Conservation (phyloP, 2,329 filamentous ascomycete genomes). For the Calonectria hongkongensis region DNA sequence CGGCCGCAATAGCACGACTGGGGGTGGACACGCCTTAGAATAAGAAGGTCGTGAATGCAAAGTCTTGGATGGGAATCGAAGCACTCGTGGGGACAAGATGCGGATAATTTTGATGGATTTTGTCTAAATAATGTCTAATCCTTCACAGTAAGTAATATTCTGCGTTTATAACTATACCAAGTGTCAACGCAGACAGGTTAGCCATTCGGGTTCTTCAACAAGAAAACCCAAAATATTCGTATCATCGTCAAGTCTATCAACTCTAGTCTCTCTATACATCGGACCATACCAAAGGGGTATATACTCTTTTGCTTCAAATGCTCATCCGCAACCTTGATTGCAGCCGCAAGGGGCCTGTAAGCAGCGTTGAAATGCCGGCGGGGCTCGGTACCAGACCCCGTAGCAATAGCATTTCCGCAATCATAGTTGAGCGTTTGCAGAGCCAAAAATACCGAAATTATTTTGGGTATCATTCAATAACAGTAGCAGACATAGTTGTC, state of each 20-base stretch:
- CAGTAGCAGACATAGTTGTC: too few relatives aligned
- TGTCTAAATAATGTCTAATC: not conserved
- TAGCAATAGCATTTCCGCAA: too few relatives aligned
- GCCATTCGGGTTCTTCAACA: not conserved
- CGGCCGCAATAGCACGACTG: not conserved
- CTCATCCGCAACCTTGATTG: not conserved
- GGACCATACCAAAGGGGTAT: constrained; percentile 47
- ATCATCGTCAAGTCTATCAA: constrained; percentile 48
- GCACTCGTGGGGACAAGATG: constrained; percentile 8
- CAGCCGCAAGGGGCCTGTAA: too few relatives aligned
- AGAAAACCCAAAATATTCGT: constrained; percentile 42
- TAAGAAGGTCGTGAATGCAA: constrained; percentile 5
- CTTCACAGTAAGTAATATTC: not conserved
- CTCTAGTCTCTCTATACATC: constrained; percentile 31
- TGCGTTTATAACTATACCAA: not conserved
- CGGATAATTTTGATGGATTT: not conserved
- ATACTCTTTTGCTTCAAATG: constrained; percentile 38
- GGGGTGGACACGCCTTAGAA: constrained; percentile 7
- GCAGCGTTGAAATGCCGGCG: too few relatives aligned
- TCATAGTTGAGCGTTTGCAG: too few relatives aligned
- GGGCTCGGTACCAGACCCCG: too few relatives aligned
- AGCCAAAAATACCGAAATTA: too few relatives aligned
- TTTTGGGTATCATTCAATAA: too few relatives aligned
- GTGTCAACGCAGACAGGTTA: not conserved
- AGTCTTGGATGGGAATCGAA: not conserved